phyloP scores from a whole-genome alignment of 75 land plant species.

The Cunninghamia lanceolata region DNA sequence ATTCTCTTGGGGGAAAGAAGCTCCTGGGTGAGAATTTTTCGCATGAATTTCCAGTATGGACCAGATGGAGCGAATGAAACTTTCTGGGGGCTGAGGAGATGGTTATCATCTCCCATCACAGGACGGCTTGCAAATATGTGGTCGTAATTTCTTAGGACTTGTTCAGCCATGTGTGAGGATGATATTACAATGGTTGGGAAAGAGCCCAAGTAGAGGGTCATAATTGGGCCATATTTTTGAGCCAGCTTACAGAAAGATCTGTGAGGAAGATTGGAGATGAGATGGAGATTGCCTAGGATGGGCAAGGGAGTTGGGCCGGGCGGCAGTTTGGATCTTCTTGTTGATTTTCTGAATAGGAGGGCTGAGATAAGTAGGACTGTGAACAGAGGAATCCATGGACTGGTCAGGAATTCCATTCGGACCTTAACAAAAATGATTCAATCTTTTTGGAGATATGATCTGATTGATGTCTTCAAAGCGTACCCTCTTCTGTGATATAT shows the following conservation, averaged over 20 bases:
- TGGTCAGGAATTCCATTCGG: background rate
- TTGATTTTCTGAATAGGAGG: background rate
- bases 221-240: background rate
- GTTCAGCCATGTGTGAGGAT: background rate
- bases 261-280: background rate
- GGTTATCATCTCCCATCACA: background rate
- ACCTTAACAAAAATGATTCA: no score
- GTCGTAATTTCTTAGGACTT: slow-evolving; percentile 8
- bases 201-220: slow-evolving; percentile 1
- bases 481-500: no score
- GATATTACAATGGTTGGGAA: background rate
- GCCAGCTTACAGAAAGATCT: background rate
- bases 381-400: background rate
- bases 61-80: slow-evolving; percentile 10
- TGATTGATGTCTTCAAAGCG: no score
- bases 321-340: background rate
- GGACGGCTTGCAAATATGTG: background rate
- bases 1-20: slow-evolving; percentile 17
- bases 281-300: background rate
- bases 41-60: no score
- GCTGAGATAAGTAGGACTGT: background rate
- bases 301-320: slow-evolving; percentile 5
- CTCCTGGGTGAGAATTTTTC: slow-evolving; percentile 20
- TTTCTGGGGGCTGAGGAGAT: background rate
- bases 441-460: no score